Percentiles rank a stretch among this genome's conserved stretches.
Conservation (phyloP, 2,329 filamentous ascomycete species). For the Ophiocordyceps sinensis region DNA sequence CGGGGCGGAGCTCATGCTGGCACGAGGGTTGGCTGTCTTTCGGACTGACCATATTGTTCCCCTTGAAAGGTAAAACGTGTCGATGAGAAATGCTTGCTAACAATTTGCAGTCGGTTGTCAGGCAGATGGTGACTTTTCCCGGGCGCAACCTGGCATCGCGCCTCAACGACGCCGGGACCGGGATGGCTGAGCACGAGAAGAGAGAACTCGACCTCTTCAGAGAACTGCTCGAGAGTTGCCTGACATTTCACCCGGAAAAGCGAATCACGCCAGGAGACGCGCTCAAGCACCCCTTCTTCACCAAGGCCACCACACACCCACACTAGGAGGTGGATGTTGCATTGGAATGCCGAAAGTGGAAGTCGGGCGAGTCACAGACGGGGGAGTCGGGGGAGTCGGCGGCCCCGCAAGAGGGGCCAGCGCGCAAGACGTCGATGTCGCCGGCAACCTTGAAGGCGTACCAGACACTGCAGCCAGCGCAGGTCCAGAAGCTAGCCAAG, state of each 20-base stretch:
- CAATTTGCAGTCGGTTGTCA: slow-evolving; percentile 26
- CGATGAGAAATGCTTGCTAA: no score
- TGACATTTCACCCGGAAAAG: slow-evolving; percentile 85
- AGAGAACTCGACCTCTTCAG: slow-evolving; percentile 73
- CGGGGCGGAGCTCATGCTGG: no score
- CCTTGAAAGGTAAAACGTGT: no score
- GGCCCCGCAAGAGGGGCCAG: no score
- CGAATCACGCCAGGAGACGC: slow-evolving; percentile 77
- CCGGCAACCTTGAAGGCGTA: no score
- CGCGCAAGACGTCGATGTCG: no score
- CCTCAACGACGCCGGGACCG: slow-evolving; percentile 58
- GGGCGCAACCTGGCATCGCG: slow-evolving; percentile 70
- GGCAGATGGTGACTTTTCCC: slow-evolving; percentile 57
- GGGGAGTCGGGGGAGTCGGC: neutral
- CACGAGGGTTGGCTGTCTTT: no score
- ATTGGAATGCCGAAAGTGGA: neutral
- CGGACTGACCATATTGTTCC: no score
- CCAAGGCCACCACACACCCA: slow-evolving; percentile 12
- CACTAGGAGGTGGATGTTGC: neutral
- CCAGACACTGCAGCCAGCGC: no score
- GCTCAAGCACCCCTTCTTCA: slow-evolving; percentile 77
- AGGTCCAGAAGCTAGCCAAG: no score
- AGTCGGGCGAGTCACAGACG: neutral
- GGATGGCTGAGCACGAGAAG: slow-evolving; percentile 57
- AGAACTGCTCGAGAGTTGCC: slow-evolving; percentile 76